Evolutionary conservation across 2,329 filamentous ascomycete species (phyloP), one percentile per base, ranked within the genome.

Genomic region (Emydomyces testavorans): DNA sequence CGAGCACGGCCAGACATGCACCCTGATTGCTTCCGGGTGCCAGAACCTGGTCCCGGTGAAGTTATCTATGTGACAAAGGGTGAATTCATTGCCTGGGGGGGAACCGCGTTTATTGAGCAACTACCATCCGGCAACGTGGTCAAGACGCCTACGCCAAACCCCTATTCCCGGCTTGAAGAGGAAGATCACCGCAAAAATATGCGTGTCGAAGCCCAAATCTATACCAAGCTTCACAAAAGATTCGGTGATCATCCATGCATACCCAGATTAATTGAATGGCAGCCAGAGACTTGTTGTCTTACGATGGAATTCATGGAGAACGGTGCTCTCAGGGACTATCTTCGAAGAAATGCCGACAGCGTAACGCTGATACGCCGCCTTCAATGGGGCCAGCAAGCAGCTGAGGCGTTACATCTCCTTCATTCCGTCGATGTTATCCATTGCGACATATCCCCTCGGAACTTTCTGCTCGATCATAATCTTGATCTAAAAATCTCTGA

Each of bases 341-440:
- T 48, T 1, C 21, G 32, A 15, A 11, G 20, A 11, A 34, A 48
- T 11, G 13, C 29, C 5, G 18, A 29, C 3, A 38, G 23, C 8
- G 31, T 41, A 21, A 23, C 45, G 29, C 26, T 46, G 20, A 41
- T 24, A 42, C 51, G 56, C 6, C 52, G 51, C 24, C 39, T 53
- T 29, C 52, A 50, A 34, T 66, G 64, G 65, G 56, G 55, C 37
- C 55, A 56, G 6, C 59, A 67, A 49, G 59, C 60, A 40, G 55
- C 62, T 26, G 58, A 65, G 53, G 64, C 58, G 6, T 45, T 69
- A 24, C 53, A 53, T 37, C 54, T 63, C 37, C 48, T 70, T 24
- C 67, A 70, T 57, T 57, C 52, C 5, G 58, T 58, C 49, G 54
- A 57, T n/a, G 57, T 68, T n/a, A 60, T 69, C 50, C 67, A 70